Percentiles rank a stretch among this genome's conserved stretches.
Evolutionary conservation across 345 rosid genomes (phyloP).

Genomic region (Populus deltoides): DNA sequence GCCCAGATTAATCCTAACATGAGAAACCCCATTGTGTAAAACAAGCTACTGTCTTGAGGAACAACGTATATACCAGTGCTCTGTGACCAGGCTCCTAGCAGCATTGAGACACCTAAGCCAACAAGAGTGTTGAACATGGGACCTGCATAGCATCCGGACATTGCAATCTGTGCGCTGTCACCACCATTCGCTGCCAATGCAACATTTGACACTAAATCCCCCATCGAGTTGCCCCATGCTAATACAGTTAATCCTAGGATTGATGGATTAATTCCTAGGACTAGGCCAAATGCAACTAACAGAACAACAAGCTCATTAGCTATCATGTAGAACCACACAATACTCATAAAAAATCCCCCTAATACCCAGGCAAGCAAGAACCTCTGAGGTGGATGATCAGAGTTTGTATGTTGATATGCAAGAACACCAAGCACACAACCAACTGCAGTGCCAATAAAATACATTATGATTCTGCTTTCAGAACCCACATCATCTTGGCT

Average conservation of each 20-base stretch:
- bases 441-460: slow-evolving; percentile 38
- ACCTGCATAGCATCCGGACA: slow-evolving; percentile 92
- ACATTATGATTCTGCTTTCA: slow-evolving; percentile 29
- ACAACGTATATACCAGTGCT: slow-evolving; percentile 48
- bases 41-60: slow-evolving; percentile 61
- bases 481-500: slow-evolving; percentile 45
- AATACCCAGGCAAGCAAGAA: slow-evolving; percentile 73
- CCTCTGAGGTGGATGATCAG: slow-evolving; percentile 66
- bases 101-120: slow-evolving; percentile 72
- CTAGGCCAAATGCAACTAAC: slow-evolving; percentile 60
- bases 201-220: slow-evolving; percentile 80
- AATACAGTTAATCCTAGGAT: slow-evolving; percentile 82
- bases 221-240: slow-evolving; percentile 98
- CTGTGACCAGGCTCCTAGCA: slow-evolving; percentile 69
- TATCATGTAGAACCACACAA: slow-evolving; percentile 86
- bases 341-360: slow-evolving; percentile 87
- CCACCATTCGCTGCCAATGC: slow-evolving; percentile 74
- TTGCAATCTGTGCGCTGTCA: slow-evolving; percentile 74
- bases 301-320: slow-evolving; percentile 87
- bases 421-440: slow-evolving; percentile 56
- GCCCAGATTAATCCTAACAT: slow-evolving; percentile 59
- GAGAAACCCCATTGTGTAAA: slow-evolving; percentile 70
- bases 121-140: slow-evolving; percentile 90
- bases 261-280: slow-evolving; percentile 71
- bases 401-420: slow-evolving; percentile 42